phyloP scores from a whole-genome alignment of 192 early-diverging fungal species.

The Dissophora ornata region DNA sequence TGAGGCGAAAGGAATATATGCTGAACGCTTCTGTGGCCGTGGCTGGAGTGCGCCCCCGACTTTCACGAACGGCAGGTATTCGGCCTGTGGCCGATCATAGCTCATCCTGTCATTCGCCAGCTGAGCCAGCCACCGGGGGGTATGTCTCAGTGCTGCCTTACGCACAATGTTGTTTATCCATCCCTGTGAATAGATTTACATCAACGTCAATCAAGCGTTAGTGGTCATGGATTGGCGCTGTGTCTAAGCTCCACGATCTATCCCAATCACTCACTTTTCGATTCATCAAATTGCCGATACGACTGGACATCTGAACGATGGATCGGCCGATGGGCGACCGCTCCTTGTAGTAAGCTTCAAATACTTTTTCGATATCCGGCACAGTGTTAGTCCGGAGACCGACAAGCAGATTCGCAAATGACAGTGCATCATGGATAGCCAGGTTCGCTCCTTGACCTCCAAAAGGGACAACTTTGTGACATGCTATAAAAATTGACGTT shows the following conservation, averaged over 20 bases:
- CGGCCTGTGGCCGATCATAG: constrained; percentile 30
- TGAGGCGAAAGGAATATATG: not conserved
- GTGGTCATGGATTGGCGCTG: no score
- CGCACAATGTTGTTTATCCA: constrained; percentile 27
- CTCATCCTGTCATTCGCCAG: constrained; percentile 11
- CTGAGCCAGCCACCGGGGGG: constrained; percentile 14
- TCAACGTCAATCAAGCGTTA: not conserved
- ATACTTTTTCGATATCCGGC: constrained; percentile 11
- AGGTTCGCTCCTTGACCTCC: constrained; percentile 31
- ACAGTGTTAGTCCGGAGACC: constrained; percentile 18
- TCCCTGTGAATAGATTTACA: constrained; percentile 4
- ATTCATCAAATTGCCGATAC: constrained; percentile 19
- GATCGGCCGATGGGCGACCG: constrained; percentile 10
- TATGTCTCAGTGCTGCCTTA: constrained; percentile 11
- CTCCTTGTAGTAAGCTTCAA: constrained; percentile 22
- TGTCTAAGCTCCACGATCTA: no score
- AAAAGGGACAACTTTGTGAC: constrained; percentile 29
- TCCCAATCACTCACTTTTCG: constrained; percentile 15
- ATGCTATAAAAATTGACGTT: constrained; percentile 15
- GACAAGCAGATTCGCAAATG: constrained; percentile 18
- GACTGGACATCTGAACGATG: constrained; percentile 21
- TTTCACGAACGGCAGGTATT: constrained; percentile 22
- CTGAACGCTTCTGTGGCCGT: constrained; percentile 13
- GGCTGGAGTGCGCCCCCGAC: constrained; percentile 11
- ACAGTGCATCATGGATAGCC: constrained; percentile 13